Conservation (phyloP, 1,284 basidiomycete species). For the Ceratorhiza oryzae-sativae region DNA sequence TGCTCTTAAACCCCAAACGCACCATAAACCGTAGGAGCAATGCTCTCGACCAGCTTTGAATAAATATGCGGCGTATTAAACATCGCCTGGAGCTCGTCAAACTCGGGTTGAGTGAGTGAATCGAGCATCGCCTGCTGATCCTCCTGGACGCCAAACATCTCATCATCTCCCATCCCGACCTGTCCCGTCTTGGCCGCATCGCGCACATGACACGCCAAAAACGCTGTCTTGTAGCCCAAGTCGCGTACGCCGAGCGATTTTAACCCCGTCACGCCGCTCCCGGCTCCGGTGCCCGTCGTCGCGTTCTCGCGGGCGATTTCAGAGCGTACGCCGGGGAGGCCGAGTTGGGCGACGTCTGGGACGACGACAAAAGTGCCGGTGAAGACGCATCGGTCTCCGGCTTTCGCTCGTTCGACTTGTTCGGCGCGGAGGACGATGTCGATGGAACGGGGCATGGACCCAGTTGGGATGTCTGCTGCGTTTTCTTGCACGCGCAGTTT, state of each 20-base stretch:
- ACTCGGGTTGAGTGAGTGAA: slow-evolving; percentile 90
- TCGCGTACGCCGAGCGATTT: slow-evolving; percentile 96
- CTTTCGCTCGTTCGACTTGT: slow-evolving; percentile 96
- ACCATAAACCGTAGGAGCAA: slow-evolving; percentile 97
- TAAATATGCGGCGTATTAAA: slow-evolving; percentile 94
- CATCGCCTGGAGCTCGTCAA: slow-evolving; percentile 94
- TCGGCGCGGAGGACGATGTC: slow-evolving; percentile 97
- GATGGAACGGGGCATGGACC: slow-evolving; percentile 95
- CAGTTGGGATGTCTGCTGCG: slow-evolving; percentile 97
- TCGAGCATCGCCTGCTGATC: slow-evolving; percentile 81
- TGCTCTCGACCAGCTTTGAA: slow-evolving; percentile 89
- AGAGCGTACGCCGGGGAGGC: slow-evolving; percentile 92
- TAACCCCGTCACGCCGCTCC: slow-evolving; percentile 88
- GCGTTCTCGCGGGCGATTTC: slow-evolving; percentile 87
- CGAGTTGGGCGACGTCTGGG: slow-evolving; percentile 96
- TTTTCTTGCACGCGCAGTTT: slow-evolving; percentile 99
- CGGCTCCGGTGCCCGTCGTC: slow-evolving; percentile 63
- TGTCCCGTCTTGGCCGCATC: slow-evolving; percentile 77
- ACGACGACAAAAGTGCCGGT: slow-evolving; percentile 99
- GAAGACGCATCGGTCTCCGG: slow-evolving; percentile 98
- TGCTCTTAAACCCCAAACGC: slow-evolving; percentile 36
- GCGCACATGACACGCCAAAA: slow-evolving; percentile 97
- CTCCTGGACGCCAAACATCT: slow-evolving; percentile 50
- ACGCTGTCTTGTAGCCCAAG: slow-evolving; percentile 97
- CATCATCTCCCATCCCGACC: slow-evolving; percentile 49